Base-by-base conservation (phyloP, 2,329 filamentous ascomycete genomes). In the Acrodontium crateriforme region DNA sequence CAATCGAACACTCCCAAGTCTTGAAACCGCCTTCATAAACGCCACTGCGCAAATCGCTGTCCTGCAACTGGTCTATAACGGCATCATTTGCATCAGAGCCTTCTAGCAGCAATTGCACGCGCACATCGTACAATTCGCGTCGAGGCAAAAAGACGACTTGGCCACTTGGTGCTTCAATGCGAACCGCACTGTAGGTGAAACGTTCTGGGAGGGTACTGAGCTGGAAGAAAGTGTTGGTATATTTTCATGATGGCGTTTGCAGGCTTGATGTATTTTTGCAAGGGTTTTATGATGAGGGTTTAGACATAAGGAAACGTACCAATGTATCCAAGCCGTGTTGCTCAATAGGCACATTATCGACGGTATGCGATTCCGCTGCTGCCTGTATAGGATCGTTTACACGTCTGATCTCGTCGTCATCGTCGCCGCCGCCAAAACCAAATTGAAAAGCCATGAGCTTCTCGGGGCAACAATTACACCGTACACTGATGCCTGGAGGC, bases 1-100 rank as follows among this genome's bases (percentile, higher is more conserved):
- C 81, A 28, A 84, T 63, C 34, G 77, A 82, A 55, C 80, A 85
- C 58, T 89, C 81, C 81, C 81, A 89, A 45, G 78, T 85, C 60
- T 89, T 89, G 60, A 87, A 84, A 14, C 81, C 81, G 31, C 81
- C 81, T 56, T 89, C 81, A 54, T 89, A 89, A 34, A 87, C 70
- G 28, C 80, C 80, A 30, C 78, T 79, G 52, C 74, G 78, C 39
- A 89, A 74, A 53, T 89, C 81, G 38, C 79, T 73, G 32, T 65
- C 63, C 18, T 72, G 74, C 14, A 83, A 56, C 36, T 67, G 64
- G 20, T 71, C 74, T 18, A 82, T 59, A 2, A 64, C 62, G 14
- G 42, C 34, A 15, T 62, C 57, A 30, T 38, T 60, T 13, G 53
- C 54, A 8, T 54, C 46, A 33, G 45, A 59, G 29, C 64, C 61